Base-by-base conservation (phyloP, 1,284 basidiomycete species). In the Rhodotorula sp. region DNA sequence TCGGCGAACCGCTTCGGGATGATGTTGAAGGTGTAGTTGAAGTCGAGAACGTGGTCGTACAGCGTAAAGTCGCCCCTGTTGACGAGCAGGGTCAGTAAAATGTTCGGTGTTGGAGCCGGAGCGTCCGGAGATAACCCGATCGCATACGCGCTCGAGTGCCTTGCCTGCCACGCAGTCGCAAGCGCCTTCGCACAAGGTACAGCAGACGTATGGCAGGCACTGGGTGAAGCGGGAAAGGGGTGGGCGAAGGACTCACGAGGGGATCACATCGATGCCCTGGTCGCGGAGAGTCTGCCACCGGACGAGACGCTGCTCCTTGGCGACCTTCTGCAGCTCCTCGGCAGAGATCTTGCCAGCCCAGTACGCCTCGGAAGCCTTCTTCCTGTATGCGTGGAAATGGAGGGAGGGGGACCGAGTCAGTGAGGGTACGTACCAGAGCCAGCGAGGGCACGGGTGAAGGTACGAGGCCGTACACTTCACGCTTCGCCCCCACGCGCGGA, bases 11-110 rank as follows among this genome's bases (percentile, higher is more conserved):
- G 92, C 84, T 92, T 89, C 78, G 97, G 97, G 81, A 99, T 93
- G 79, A 91, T 93, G 83, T 97, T 97, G 87, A 99, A 97, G 70
- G 92, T 91, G 80, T 90, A 89, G 77, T 94, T 96, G 84, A 96
- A 92, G 85, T 99, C 97, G 79, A 99, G 90, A 81, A 99, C 93
- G 83, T 97, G 94, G 85, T 99, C 97, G 84, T 99, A 99, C 78
- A 99, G 89, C 59, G 96, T 91, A 84, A 98, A 99, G 81, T 98
- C 96, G 81, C 95, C 95, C 80, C 94, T 97, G 16, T 8, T 8
- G 34, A 64, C 65, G 71, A 66, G 71, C 68, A 63, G 39, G 3
- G 16, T 47, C 43, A 59, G 58, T 12, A 5, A 5, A 12, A 5
- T 4, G 4, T 10, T 31, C 7, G 29, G 21, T 16, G 61, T 34